phyloP scores from a whole-genome alignment of 2,329 filamentous ascomycete species.

The Clarireedia paspali region DNA sequence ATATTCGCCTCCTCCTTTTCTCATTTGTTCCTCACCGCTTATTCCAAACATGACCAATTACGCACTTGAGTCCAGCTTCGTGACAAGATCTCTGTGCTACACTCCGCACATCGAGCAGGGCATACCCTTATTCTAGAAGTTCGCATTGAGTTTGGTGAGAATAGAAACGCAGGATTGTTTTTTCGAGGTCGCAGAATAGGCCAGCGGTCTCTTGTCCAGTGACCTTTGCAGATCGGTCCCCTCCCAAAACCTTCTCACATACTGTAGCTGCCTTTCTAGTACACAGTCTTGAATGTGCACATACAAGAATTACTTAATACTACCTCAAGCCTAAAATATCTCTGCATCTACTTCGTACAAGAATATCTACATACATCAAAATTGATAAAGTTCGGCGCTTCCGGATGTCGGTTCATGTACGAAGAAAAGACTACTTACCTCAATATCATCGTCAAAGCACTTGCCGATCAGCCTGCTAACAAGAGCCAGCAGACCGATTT shows the following conservation, averaged over 20 bases:
- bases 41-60: constrained; percentile 3
- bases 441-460: background rate
- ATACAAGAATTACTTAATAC: too few relatives aligned
- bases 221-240: background rate
- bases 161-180: background rate
- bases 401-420: background rate
- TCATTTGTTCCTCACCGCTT: constrained; percentile 1
- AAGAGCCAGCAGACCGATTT: too few relatives aligned
- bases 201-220: constrained; percentile 5
- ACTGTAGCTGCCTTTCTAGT: background rate
- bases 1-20: constrained; percentile 6
- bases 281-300: background rate
- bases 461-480: too few relatives aligned
- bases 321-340: too few relatives aligned
- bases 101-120: background rate
- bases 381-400: background rate
- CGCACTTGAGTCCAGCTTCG: background rate
- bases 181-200: background rate
- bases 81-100: background rate
- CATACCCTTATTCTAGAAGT: background rate
- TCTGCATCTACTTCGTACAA: background rate
- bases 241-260: background rate
- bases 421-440: background rate
- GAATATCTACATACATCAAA: background rate
- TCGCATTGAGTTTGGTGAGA: background rate